A percentile compares a stretch with the other conserved stretches of the same genome.
These are phyloP conservation scores for Begonia peltatifolia DNA, from an alignment of 306 rosid genomes.

Conservation along the genomic window DNA sequence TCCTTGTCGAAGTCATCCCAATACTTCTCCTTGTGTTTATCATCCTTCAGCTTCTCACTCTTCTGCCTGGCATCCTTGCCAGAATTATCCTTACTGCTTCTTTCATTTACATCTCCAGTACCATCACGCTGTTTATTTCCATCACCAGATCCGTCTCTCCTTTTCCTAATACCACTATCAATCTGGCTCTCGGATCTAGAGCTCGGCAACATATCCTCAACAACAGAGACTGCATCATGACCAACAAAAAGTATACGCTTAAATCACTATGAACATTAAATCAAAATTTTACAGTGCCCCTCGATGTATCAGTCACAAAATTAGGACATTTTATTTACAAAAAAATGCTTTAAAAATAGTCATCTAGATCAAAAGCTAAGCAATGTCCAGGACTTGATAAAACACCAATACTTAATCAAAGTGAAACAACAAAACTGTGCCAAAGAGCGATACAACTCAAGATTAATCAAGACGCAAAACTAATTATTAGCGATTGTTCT, in stretches of 20 bases:
- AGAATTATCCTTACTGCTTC: conserved; percentile 50
- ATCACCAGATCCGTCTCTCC: conserved; percentile 51
- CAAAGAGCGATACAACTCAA: too few species aligned
- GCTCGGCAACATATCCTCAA: conserved; percentile 42
- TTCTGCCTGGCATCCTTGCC: conserved; percentile 55
- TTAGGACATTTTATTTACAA: too few species aligned
- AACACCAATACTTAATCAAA: too few species aligned
- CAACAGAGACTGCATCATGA: conserved; percentile 37
- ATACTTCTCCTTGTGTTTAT: conserved; percentile 55
- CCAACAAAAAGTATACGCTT: conserved; percentile 10
- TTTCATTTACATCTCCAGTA: conserved; percentile 37
- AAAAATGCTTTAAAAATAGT: too few species aligned
- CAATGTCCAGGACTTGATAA: too few species aligned
- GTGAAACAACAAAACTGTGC: too few species aligned
- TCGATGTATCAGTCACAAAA: too few species aligned
- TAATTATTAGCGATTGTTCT: too few species aligned
- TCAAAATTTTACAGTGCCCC: too few species aligned
- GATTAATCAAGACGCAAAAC: too few species aligned
- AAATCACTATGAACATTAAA: neutral
- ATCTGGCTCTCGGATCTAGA: conserved; percentile 57
- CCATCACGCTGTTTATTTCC: conserved; percentile 53
- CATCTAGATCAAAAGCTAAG: too few species aligned
- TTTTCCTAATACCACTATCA: conserved; percentile 56
- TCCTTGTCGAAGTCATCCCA: conserved; percentile 65
- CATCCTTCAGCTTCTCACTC: conserved; percentile 87